Base-by-base conservation (phyloP, 2,329 filamentous ascomycete species). In the Diaporthe sp. region DNA sequence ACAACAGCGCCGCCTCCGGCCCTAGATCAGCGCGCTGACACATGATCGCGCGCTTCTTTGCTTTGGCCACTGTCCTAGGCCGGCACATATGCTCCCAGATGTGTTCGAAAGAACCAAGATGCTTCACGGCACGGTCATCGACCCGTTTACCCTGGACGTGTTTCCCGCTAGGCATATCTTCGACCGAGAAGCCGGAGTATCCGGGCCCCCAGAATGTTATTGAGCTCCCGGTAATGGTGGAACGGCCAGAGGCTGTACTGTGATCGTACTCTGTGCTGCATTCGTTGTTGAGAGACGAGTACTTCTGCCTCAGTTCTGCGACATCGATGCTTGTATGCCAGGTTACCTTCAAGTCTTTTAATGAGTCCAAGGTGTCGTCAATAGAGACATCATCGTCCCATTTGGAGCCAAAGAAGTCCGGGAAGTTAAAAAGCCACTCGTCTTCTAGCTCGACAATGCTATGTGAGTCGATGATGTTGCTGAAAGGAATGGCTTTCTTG, bases 351-450 rank as follows among this genome's bases (percentile, higher is more conserved):
- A 7, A 10, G 4, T 10, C 1, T 22, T 45, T 28, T 17, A 47
- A 4, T 1, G 13, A 33, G 17, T 22, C 61, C 25, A 50, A 35
- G 9, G 28, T 40, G 2, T 38, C 6, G 3, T 68, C 17, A 1
- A 68, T n/a, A 10, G 66, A n/a, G 8, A 17, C 30, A 2, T 57
- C 0, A 1, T 72, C 52, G 33, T 54, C 61, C n/a, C 19, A 4
- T 5, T 66, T 17, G n/a, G 6, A n/a, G 28, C 19, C n/a, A 3
- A 77, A 61, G 12, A 76, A 77, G 1, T 52, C 15, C 1, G 77
- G 77, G 25, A 75, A 78, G 4, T 76, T 75, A 38, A 74, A 79
- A 2, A 79, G 30, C 77, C 77, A 79, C 38, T 79, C 78, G 7
- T 77, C 77, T 4, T 76, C 72, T 0, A 77, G 30, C 10, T 76